Evolutionary conservation across 495 filamentous ascomycete species (phyloP).

Genomic region (Mycothermus thermophilus): DNA sequence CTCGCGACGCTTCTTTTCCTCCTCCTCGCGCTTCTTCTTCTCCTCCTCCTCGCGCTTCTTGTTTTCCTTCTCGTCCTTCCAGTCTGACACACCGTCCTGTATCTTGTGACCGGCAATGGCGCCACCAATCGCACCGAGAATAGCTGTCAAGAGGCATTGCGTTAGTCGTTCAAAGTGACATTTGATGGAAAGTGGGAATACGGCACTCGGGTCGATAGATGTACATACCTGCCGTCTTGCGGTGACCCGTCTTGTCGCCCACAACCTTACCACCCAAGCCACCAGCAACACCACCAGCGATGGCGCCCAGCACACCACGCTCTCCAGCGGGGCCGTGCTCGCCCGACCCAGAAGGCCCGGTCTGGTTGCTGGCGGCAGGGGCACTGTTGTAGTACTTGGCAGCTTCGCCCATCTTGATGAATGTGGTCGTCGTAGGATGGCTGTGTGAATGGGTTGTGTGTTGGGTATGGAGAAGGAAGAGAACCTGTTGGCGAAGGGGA

Average conservation of each 20-base stretch:
- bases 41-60: conserved; percentile 6
- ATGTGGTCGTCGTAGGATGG: no score
- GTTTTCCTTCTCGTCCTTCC: conserved; percentile 22
- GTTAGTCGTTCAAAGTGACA: background rate
- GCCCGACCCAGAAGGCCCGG: no score
- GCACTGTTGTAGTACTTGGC: background rate
- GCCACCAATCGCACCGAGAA: conserved; percentile 22
- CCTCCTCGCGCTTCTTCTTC: conserved; percentile 5
- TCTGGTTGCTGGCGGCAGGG: background rate
- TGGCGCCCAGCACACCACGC: conserved; percentile 22
- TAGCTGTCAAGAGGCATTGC: conserved; percentile 2
- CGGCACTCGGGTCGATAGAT: no score
- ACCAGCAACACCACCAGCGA: conserved; percentile 22
- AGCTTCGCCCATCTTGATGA: background rate
- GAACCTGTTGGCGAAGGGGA: no score
- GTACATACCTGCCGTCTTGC: conserved; percentile 12
- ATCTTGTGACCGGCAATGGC: conserved; percentile 26
- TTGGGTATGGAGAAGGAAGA: no score
- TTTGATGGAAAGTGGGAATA: background rate
- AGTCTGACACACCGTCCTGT: conserved; percentile 23
- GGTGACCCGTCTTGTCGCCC: conserved; percentile 21
- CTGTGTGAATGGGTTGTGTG: no score
- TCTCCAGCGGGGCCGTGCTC: conserved; percentile 15
- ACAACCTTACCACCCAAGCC: conserved; percentile 23
- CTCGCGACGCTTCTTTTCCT: conserved; percentile 3